Percentiles rank a stretch among this genome's conserved stretches.
These are phyloP conservation scores for Taphrina deformans DNA, from an alignment of 1,139 yeast species.

Conservation along the genomic window DNA sequence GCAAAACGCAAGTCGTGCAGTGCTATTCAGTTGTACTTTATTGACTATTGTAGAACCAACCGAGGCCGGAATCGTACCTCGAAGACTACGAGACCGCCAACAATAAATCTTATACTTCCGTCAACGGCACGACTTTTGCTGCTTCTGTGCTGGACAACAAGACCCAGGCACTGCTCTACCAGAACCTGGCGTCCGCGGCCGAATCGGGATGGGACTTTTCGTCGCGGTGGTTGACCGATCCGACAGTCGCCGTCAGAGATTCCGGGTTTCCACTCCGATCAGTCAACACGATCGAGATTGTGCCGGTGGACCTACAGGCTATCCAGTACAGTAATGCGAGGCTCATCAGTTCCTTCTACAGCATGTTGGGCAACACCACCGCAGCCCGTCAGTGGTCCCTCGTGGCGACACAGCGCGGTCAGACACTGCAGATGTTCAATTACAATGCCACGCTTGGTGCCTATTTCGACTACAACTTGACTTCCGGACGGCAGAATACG, in stretches of 20 bases:
- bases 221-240: conserved; percentile 25
- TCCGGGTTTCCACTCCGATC: conserved; percentile 23
- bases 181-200: conserved; percentile 31
- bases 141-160: background rate
- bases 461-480: conserved; percentile 28
- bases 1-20: background rate
- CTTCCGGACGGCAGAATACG: conserved; percentile 7
- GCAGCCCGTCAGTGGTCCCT: conserved; percentile 11
- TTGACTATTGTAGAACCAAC: conserved; percentile 17
- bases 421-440: background rate
- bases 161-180: background rate
- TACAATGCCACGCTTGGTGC: conserved; percentile 18
- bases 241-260: conserved; percentile 4
- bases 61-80: conserved; percentile 33
- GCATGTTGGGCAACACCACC: background rate
- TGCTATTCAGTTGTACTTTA: too few species aligned
- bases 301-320: conserved; percentile 34
- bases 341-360: conserved; percentile 14
- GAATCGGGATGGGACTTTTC: conserved; percentile 34
- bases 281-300: conserved; percentile 14
- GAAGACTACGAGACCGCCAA: conserved; percentile 34
- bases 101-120: conserved; percentile 9
- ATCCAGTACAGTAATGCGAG: conserved; percentile 25
- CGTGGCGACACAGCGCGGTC: conserved; percentile 8
- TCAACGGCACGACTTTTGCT: conserved; percentile 11